Evolutionary conservation across 345 rosid species (phyloP), one percentile per base, ranked within the genome.

Genomic region (Aquilaria sinensis): DNA sequence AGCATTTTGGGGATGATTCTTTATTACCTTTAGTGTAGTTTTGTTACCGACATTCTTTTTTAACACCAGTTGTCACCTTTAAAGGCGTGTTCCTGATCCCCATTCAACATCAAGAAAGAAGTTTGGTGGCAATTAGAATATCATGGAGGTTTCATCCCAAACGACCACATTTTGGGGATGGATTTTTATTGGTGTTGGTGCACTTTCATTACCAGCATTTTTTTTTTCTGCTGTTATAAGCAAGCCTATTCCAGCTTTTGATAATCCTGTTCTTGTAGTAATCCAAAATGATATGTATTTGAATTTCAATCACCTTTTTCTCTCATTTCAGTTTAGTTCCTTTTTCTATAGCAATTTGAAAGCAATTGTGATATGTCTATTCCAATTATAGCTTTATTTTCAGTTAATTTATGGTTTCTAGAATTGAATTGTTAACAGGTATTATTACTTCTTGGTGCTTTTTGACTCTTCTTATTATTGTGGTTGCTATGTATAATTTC

Each of bases 361-460:
- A 23, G 23, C 23, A 23, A 23, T 23, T 23, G 23, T 23, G 23
- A 23, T 23, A 1, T 23, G 1, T 23, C 23, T 23, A 23, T 23
- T 23, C 23, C 23, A 23, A 23, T 23, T 23, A 23, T 23, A 23
- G 23, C 23, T 23, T 23, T 23, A 23, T 23, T 23, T 37, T 37
- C 4, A 3, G 43, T 7, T 7, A 9, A 37, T 37, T 37, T 37
- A 37, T 3, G 43, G 43, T 37, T 37, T 37, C 43, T 37, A 0
- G 5, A 4, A 37, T 9, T 37, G 43, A 9, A 37, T 37, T 37
- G 43, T 31, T 51, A 31, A 53, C 89, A 85, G 91, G 78, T 85
- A 89, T 64, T 92, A 88, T 76, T 85, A 90, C 74, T 80, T 83
- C 66, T 70, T 90, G 86, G 87, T 86, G 53, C 99, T 96, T 16